Evolutionary conservation across 73 alveolate genomes (phyloP).

Genomic region (Tetrahymena borealis): DNA sequence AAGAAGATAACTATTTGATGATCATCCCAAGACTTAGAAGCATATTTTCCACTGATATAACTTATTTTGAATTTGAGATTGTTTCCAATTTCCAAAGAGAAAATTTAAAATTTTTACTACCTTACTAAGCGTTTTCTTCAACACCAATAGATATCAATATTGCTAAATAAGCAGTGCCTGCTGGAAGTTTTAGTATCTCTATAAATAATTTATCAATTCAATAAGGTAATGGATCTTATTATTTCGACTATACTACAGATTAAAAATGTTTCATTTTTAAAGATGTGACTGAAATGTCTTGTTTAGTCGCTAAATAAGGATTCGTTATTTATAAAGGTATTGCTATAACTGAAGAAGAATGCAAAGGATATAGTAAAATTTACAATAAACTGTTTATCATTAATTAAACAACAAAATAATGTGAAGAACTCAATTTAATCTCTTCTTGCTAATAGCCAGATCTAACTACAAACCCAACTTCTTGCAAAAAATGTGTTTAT

Average conservation of each 20-base stretch:
- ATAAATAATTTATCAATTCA: neutral
- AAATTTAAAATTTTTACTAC: neutral
- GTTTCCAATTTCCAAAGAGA: neutral
- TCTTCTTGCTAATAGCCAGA: too few relatives aligned
- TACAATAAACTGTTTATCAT: too few relatives aligned
- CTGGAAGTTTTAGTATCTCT: neutral
- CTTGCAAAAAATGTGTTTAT: too few relatives aligned
- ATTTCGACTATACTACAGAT: neutral
- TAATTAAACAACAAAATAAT: too few relatives aligned
- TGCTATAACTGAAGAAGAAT: neutral
- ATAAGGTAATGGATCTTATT: neutral
- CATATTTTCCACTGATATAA: neutral
- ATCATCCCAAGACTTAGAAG: neutral
- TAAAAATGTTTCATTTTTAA: neutral
- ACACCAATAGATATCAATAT: neutral
- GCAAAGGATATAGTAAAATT: too few relatives aligned
- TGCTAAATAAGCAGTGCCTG: neutral
- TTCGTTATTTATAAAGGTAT: neutral
- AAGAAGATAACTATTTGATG: neutral
- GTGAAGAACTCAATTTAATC: too few relatives aligned
- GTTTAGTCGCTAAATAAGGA: neutral
- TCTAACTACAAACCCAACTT: too few relatives aligned
- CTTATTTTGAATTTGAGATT: neutral
- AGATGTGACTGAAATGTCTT: neutral
- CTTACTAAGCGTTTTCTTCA: neutral